phyloP scores from a whole-genome alignment of 2,329 filamentous ascomycete species.

The Sphaerostilbella broomeana region DNA sequence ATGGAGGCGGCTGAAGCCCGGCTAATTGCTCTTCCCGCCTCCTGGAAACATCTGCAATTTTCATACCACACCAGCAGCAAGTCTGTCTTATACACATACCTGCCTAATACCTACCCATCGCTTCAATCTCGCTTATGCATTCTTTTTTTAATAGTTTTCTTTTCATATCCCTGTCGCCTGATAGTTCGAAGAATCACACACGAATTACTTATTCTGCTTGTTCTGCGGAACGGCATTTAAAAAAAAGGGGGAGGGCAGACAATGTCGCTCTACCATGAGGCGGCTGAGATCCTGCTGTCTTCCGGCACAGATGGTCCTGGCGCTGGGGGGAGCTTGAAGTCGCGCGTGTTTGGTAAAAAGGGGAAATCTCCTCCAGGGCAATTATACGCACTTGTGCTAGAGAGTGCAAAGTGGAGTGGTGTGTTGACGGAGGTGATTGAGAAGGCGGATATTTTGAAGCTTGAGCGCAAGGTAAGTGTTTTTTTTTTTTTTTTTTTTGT shows the following conservation, averaged over 20 bases:
- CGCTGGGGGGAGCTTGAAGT: conserved; percentile 75
- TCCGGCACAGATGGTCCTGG: too few relatives aligned
- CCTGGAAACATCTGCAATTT: conserved; percentile 2
- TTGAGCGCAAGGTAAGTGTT: conserved; percentile 69
- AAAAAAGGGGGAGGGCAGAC: not conserved
- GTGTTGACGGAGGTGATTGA: conserved; percentile 89
- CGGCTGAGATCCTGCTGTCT: conserved; percentile 65
- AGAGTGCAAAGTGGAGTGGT: conserved; percentile 84
- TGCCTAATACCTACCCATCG: not conserved
- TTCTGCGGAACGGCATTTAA: not conserved
- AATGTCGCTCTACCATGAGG: conserved; percentile 96
- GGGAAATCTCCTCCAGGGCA: conserved; percentile 74
- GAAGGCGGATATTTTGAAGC: conserved; percentile 63
- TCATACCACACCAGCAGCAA: not conserved
- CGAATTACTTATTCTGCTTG: not conserved
- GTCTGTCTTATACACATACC: not conserved
- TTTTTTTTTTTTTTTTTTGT: not conserved
- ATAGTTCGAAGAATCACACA: too few relatives aligned
- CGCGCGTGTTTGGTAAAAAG: conserved; percentile 70
- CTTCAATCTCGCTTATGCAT: not conserved
- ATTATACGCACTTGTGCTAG: conserved; percentile 79
- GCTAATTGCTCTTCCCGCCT: too few relatives aligned
- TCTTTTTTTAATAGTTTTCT: not conserved
- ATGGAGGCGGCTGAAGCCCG: conserved; percentile 15
- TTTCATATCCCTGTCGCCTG: not conserved